Base-by-base conservation (phyloP, 345 rosid genomes). In the Gossypium longicalyx region DNA sequence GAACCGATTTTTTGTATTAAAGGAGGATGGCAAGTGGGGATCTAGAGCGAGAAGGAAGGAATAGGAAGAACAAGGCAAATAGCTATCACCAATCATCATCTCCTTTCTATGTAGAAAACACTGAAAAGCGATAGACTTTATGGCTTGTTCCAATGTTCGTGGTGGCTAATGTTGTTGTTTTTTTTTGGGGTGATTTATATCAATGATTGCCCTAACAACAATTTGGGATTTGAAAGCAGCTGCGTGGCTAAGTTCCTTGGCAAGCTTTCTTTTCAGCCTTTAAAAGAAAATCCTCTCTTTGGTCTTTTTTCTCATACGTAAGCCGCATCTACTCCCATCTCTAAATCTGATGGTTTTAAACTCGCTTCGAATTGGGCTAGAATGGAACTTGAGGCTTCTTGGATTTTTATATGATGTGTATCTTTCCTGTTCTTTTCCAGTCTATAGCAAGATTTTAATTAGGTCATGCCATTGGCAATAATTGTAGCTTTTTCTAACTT, bases 291-390 rank as follows among this genome's bases (percentile, higher is more conserved):
- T 71, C 99, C 99, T 80, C 89, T 93, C 51, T 88, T 96, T 78
- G 99, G 99, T 23, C 97, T 97, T 4, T 96, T 98, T 77, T 87
- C 97, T 79, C 27, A 68, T 4, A 87, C 97, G 98, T 96, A 79
- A 87, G 99, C 80, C 68, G 15, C 23, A 53, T 70, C 48, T 20
- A 20, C 2, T 16, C 16, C 15, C 12, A 22, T 19, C 44, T 75
- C 59, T 56, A 22, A 6, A 29, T 63, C 23, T 60, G 4, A 23
- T 22, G 44, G 22, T 41, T 47, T 62, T 22, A 41, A 47, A 45
- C 67, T 13, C 4, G 4, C 10, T 16, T 41, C 38, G 38, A 45
- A 45, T 66, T 66, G 53, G 3, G 34, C 22, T 66, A 25, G 53
- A 66, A 66, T 19, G 12, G 27, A 65, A 65, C 29, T 65, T 19